These are phyloP conservation scores for Camelina laxa DNA, from an alignment of 345 rosid species.

Conservation along the genomic window DNA sequence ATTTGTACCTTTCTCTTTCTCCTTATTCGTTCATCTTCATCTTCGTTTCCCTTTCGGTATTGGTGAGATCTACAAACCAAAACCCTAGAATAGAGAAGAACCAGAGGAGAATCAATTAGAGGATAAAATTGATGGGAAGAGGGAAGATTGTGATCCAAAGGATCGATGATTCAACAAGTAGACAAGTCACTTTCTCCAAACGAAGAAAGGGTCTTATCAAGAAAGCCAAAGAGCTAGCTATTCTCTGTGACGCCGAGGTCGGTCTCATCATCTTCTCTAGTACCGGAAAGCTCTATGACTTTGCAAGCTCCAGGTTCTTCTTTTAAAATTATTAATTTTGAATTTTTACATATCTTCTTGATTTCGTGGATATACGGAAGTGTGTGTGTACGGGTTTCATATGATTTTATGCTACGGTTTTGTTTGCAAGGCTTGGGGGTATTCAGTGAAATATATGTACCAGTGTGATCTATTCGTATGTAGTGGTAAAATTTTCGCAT, in stretches of 20 bases:
- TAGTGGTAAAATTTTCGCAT: not conserved
- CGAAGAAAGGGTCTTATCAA: slow-evolving; percentile 51
- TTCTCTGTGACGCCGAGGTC: slow-evolving; percentile 52
- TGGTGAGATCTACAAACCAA: slow-evolving; percentile 37
- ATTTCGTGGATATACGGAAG: slow-evolving; percentile 11
- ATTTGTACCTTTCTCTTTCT: slow-evolving; percentile 39
- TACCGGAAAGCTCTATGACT: slow-evolving; percentile 50
- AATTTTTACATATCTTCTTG: slow-evolving; percentile 25
- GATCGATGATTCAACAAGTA: slow-evolving; percentile 52
- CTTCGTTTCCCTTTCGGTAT: slow-evolving; percentile 41
- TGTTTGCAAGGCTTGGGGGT: not conserved
- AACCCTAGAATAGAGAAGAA: slow-evolving; percentile 45
- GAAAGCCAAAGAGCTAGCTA: slow-evolving; percentile 50
- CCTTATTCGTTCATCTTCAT: slow-evolving; percentile 38
- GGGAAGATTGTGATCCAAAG: slow-evolving; percentile 53
- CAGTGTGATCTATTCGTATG: slow-evolving; percentile 26
- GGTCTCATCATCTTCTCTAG: slow-evolving; percentile 51
- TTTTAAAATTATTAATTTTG: slow-evolving; percentile 15
- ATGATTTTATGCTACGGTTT: slow-evolving; percentile 36
- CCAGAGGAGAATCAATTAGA: slow-evolving; percentile 32
- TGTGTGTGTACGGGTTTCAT: not conserved
- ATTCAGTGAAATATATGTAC: slow-evolving; percentile 24
- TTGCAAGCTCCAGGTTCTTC: slow-evolving; percentile 49
- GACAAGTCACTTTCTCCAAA: slow-evolving; percentile 56
- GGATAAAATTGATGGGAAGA: slow-evolving; percentile 46